These are phyloP conservation scores for Eleusine indica DNA, from an alignment of 176 grass and related monocot species.

Conservation along the genomic window DNA sequence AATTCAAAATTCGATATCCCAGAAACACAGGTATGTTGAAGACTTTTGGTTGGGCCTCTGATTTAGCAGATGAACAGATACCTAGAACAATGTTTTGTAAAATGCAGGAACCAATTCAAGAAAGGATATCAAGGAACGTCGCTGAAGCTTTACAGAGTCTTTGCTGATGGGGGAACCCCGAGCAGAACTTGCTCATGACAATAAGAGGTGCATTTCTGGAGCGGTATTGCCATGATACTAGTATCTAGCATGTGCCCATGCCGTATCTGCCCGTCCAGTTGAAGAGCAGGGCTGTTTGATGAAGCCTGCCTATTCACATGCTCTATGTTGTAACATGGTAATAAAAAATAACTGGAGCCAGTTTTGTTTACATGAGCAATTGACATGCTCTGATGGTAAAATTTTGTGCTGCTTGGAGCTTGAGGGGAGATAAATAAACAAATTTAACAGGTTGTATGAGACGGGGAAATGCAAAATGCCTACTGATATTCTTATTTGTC, in stretches of 20 bases:
- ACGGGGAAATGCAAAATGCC: background rate
- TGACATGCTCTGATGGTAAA: background rate
- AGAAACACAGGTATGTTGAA: conserved; percentile 52
- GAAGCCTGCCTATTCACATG: background rate
- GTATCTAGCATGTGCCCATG: conserved; percentile 7
- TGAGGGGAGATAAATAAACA: background rate
- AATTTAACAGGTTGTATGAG: background rate
- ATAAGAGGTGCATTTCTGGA: conserved; percentile 34
- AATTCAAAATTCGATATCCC: conserved; percentile 75
- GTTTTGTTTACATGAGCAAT: background rate
- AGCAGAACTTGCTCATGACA: background rate
- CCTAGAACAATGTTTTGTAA: conserved; percentile 28
- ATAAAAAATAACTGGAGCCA: background rate
- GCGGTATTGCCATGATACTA: background rate
- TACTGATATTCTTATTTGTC: background rate
- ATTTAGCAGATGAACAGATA: conserved; percentile 13
- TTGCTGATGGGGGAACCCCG: background rate
- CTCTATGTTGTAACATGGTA: background rate
- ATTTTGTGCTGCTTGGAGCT: conserved; percentile 7
- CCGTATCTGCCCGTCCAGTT: background rate
- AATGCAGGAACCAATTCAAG: conserved; percentile 72
- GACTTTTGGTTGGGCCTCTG: conserved; percentile 12
- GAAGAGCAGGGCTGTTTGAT: background rate
- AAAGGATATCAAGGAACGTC: conserved; percentile 90
- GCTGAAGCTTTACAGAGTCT: conserved; percentile 49